These are phyloP conservation scores for sweet orange (Citrus sinensis) DNA, from an alignment of 345 rosid species.

Conservation along the genomic window DNA sequence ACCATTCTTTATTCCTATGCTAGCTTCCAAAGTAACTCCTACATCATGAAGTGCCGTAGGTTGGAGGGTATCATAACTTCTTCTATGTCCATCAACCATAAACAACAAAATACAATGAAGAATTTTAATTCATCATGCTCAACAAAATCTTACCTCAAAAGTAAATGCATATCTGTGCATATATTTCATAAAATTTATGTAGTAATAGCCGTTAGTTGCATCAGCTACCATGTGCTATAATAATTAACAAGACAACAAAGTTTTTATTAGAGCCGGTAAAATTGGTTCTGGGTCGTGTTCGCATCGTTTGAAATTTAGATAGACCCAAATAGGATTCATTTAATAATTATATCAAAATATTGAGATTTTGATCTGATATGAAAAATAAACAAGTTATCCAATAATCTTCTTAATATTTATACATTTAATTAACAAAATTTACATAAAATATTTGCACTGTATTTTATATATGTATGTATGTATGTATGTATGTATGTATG, in stretches of 20 bases:
- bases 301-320: too few species aligned
- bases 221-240: neutral
- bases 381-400: too few species aligned
- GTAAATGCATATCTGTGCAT: constrained; percentile 4
- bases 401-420: too few species aligned
- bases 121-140: neutral
- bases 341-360: too few species aligned
- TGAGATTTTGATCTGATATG: too few species aligned
- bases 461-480: too few species aligned
- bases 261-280: neutral
- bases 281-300: too few species aligned
- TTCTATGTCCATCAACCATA: neutral
- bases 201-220: neutral
- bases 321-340: rapidly evolving
- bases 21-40: neutral
- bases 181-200: neutral
- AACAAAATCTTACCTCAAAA: neutral
- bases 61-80: neutral
- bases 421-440: too few species aligned
- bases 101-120: neutral
- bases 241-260: neutral
- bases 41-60: neutral
- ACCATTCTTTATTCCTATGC: neutral
- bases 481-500: too few species aligned
- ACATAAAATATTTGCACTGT: too few species aligned